These are phyloP conservation scores for Mycena maculata DNA, from an alignment of 768 basidiomycete genomes.

Conservation along the genomic window DNA sequence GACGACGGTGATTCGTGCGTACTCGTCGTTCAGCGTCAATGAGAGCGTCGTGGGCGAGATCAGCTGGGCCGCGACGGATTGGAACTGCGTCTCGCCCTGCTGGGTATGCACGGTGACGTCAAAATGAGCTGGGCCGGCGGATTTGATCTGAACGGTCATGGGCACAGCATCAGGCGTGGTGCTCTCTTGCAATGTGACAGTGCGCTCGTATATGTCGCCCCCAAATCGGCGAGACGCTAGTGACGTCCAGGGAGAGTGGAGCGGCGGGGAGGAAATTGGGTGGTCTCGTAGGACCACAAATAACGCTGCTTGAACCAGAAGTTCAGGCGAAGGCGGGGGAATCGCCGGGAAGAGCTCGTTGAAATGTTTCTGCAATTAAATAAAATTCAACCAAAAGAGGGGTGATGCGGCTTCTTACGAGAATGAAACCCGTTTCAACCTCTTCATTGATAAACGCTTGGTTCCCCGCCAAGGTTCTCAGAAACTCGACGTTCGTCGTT, in stretches of 20 bases:
- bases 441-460: slow-evolving; percentile 80
- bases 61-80: slow-evolving; percentile 68
- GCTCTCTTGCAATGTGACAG: slow-evolving; percentile 71
- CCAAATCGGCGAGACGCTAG: slow-evolving; percentile 83
- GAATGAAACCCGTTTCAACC: slow-evolving; percentile 94
- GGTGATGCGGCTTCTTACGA: slow-evolving; percentile 56
- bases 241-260: slow-evolving; percentile 73
- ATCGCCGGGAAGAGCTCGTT: slow-evolving; percentile 82
- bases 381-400: slow-evolving; percentile 7
- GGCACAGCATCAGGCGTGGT: slow-evolving; percentile 48
- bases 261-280: slow-evolving; percentile 37
- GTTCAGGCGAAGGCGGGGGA: slow-evolving; percentile 64
- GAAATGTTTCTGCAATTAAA: slow-evolving; percentile 76
- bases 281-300: slow-evolving; percentile 78
- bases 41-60: slow-evolving; percentile 63
- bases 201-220: slow-evolving; percentile 74
- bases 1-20: slow-evolving; percentile 74
- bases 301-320: slow-evolving; percentile 84
- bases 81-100: slow-evolving; percentile 51
- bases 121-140: slow-evolving; percentile 56
- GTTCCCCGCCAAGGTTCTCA: slow-evolving; percentile 82
- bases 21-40: slow-evolving; percentile 63
- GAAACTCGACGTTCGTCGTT: slow-evolving; percentile 91
- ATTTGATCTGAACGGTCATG: slow-evolving; percentile 55
- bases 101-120: slow-evolving; percentile 62